Base-by-base conservation (phyloP, 164 flowering plant genomes). In the Umbilicus rupestris region DNA sequence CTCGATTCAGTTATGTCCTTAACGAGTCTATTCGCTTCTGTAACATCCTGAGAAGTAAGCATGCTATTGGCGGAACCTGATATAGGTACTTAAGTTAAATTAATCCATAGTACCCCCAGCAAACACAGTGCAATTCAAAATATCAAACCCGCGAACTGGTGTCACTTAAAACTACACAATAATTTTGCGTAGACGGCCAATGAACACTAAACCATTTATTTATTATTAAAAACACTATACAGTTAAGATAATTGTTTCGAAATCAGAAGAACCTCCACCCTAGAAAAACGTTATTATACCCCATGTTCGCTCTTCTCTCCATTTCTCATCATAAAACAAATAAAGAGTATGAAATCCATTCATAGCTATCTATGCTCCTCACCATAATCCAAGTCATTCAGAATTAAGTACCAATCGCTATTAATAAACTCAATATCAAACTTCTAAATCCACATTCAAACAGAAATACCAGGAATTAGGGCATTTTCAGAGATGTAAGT, bases 401-500 rank as follows among this genome's bases (percentile, higher is more conserved):
- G 39, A 22, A 55, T n/a, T 55, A 3, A 55, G 30, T 29, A 22
- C 60, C 60, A 55, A 55, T 20, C 26, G 9, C 12, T 29, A 28
- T 29, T 41, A 60, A 17, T 1, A 60, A 59, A 59, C 6, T 29
- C 2, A 30, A 60, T 2, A 60, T 60, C 24, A 60, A 30, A 60
- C 20, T 22, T 14, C 24, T 35, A 16, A 62, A 62, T 33, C 28
- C 6, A 62, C 44, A 62, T 16, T 35, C 45, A 63, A 37, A 63
- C 58, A 20, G 2, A 68, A 69, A 8, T 29, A 89, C 98, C 99
- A 50, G 99, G 99, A 89, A 94, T 85, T 19, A 94, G 92, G 28
- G 99, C 97, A 74, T 94, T 94, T 67, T 94, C 99, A 3, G 99
- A 94, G 42, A 94, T 74, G 75, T 94, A 89, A 30, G 97, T 94